Evolutionary conservation across 2,329 filamentous ascomycete species (phyloP), one percentile per base, ranked within the genome.

Genomic region (Ophiostoma triangulosporum): DNA sequence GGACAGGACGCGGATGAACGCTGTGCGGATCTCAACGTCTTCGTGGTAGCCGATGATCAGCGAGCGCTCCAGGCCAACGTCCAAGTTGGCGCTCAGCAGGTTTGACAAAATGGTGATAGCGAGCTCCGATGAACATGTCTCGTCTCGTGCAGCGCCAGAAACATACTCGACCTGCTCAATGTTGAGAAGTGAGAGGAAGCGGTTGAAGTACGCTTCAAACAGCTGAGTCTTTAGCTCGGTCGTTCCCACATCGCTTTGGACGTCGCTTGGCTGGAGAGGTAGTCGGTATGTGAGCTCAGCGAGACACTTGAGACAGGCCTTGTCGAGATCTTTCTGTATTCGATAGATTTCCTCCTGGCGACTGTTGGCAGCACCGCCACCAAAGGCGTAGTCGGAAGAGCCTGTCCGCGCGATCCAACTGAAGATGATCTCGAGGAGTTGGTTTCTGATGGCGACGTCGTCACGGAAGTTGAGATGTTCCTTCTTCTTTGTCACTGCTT

Each of bases 121-220:
- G 31, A 85, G 69, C 57, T 84, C 81, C 4, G 80, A 75, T 31
- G 73, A 75, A 1, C 76, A 75, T 14, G 72, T 67, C 49, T 83
- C 80, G 38, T 83, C 79, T 46, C 74, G 72, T 35, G 65, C 63
- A 2, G 66, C 58, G 4, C 69, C 55, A 11, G 67, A 57, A 33
- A 65, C 58, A 20, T 65, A 58, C 36, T 81, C 77, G 1, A 68
- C 60, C 0, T 72, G 65, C 53, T 83, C 79, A 50, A 78, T 71
- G 56, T 82, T 82, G 27, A 86, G 69, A 4, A 86, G 68, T 0
- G 80, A 83, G 20, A 86, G 68, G 61, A 86, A 85, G 7, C 80
- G 73, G 57, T 83, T 84, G 66, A 86, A 85, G 63, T 86, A 86
- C 6, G 76, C 80, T 57, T 83, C 80, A 61, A 86, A 86, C 76